Evolutionary conservation across 1,284 basidiomycete genomes (phyloP).

Genomic region (Dichomitus squalens): DNA sequence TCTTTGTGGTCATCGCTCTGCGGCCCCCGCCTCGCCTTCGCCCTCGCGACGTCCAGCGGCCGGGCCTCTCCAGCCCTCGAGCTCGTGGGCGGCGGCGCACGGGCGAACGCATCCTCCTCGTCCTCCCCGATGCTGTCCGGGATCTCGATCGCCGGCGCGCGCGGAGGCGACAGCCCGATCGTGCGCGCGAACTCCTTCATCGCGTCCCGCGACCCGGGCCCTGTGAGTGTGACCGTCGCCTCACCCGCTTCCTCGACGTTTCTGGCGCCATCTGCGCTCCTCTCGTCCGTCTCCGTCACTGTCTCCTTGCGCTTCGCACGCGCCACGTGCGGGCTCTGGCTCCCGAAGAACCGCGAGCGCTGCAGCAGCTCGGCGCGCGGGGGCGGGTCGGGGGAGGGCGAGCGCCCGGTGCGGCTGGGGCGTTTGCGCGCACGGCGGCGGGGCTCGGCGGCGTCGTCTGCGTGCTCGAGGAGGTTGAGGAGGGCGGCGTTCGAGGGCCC

Average conservation of each 20-base stretch:
- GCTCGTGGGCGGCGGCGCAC: neutral
- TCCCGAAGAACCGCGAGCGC: conserved; percentile 24
- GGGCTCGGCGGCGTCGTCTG: conserved; percentile 48
- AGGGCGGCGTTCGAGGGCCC: conserved; percentile 21
- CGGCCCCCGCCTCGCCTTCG: neutral
- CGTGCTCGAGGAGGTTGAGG: conserved; percentile 19
- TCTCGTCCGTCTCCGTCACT: neutral
- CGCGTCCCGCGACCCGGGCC: conserved; percentile 13
- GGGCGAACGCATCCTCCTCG: conserved; percentile 11
- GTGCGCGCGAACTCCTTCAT: conserved; percentile 17
- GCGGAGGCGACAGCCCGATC: conserved; percentile 27
- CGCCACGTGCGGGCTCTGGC: neutral
- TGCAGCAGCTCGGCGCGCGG: conserved; percentile 17
- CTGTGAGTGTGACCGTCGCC: conserved; percentile 3
- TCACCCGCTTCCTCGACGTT: neutral
- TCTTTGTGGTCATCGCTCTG: conserved; percentile 2
- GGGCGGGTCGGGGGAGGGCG: conserved; percentile 30
- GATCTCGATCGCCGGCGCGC: conserved; percentile 13
- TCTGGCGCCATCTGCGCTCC: neutral
- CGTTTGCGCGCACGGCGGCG: conserved; percentile 37
- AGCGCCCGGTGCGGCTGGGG: conserved; percentile 25
- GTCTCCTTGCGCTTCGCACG: neutral
- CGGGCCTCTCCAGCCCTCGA: neutral
- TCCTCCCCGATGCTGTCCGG: conserved; percentile 23
- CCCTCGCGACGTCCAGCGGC: neutral